These are phyloP conservation scores for Skeletonema potamos DNA, from an alignment of 108 stramenopile species.

Conservation along the genomic window DNA sequence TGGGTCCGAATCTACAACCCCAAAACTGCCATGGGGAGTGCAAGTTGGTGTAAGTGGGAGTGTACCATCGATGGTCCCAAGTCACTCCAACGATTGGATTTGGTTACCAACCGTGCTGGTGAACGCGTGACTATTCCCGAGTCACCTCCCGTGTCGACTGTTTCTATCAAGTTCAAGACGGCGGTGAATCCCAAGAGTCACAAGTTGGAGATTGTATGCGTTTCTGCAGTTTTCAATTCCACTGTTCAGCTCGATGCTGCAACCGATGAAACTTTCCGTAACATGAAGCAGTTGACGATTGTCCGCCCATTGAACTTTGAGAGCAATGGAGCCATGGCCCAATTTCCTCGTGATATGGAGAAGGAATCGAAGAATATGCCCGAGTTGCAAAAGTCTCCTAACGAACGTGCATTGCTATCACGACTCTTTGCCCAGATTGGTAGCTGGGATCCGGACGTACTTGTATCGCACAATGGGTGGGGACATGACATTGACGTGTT, in stretches of 20 bases:
- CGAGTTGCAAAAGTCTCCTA: conserved; percentile 73
- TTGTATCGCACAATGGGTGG: conserved; percentile 97
- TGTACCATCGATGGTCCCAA: conserved; percentile 80
- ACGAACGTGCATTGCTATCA: conserved; percentile 93
- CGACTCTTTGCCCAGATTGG: conserved; percentile 81
- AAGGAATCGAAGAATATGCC: conserved; percentile 71
- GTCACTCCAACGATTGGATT: conserved; percentile 61
- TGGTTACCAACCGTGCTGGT: conserved; percentile 26
- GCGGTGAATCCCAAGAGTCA: conserved; percentile 94
- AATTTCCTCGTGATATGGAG: conserved; percentile 84
- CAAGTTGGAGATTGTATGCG: conserved; percentile 93
- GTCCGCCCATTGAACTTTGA: conserved; percentile 70
- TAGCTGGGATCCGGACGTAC: conserved; percentile 94
- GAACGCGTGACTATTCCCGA: conserved; percentile 48
- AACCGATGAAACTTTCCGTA: conserved; percentile 51
- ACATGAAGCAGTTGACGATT: conserved; percentile 78
- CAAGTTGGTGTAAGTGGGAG: conserved; percentile 94
- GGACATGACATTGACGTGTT: conserved; percentile 97
- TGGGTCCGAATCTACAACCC: conserved; percentile 92
- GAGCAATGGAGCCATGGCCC: conserved; percentile 45
- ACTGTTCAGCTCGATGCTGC: conserved; percentile 81
- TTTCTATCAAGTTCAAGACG: conserved; percentile 95
- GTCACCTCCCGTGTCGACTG: conserved; percentile 81
- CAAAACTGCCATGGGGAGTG: conserved; percentile 6
- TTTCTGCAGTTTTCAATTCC: conserved; percentile 89